A percentile compares a stretch with the other conserved stretches of the same genome.
Conservation (phyloP, 2,329 filamentous ascomycete genomes). For the Berkeleyomyces rouxiae region DNA sequence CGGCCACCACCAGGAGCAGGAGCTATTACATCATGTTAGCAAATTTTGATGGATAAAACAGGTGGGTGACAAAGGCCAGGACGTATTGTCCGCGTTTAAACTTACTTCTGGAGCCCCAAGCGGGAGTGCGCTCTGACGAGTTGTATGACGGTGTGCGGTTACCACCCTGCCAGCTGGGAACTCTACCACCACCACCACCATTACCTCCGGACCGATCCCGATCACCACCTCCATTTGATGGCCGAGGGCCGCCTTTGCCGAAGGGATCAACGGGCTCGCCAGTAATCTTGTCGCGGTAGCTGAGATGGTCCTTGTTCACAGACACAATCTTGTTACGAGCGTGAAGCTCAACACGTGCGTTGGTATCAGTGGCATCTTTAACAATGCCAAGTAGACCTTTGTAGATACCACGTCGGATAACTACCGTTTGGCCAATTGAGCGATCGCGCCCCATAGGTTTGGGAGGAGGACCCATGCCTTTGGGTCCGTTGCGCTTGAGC, state of each 20-base stretch:
- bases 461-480: slow-evolving; percentile 45
- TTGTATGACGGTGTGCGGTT: slow-evolving; percentile 51
- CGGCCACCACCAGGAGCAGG: slow-evolving; percentile 37
- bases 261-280: slow-evolving; percentile 63
- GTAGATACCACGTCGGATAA: slow-evolving; percentile 70
- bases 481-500: slow-evolving; percentile 47
- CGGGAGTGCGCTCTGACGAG: slow-evolving; percentile 54
- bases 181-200: slow-evolving; percentile 28
- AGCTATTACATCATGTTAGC: slow-evolving; percentile 24
- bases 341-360: slow-evolving; percentile 81
- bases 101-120: slow-evolving; percentile 58
- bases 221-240: slow-evolving; percentile 25
- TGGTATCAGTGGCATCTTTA: slow-evolving; percentile 76
- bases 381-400: slow-evolving; percentile 92
- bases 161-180: slow-evolving; percentile 43
- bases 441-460: slow-evolving; percentile 67
- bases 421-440: slow-evolving; percentile 80
- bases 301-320: slow-evolving; percentile 64
- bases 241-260: slow-evolving; percentile 25
- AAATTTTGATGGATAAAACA: not conserved
- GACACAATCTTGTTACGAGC: slow-evolving; percentile 86
- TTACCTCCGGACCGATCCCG: slow-evolving; percentile 30
- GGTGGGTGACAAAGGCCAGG: not conserved
- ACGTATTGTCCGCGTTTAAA: slow-evolving; percentile 16
- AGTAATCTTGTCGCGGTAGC: slow-evolving; percentile 69